phyloP scores from a whole-genome alignment of 2,329 filamentous ascomycete species.

The Curvularia eragrostidis region DNA sequence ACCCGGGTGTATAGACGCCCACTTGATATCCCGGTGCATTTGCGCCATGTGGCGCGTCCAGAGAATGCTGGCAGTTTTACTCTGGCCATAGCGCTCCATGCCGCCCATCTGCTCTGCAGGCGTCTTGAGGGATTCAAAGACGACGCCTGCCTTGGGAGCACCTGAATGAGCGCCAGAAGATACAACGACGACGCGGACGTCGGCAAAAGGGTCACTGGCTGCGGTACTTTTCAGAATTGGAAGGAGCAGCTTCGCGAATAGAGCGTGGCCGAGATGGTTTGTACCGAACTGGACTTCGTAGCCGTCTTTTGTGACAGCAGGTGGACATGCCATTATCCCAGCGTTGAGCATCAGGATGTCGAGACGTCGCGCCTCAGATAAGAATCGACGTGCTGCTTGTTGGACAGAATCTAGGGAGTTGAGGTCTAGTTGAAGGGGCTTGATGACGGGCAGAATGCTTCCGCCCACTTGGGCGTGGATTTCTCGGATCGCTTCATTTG shows the following conservation, averaged over 20 bases:
- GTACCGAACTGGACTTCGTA: conserved; percentile 51
- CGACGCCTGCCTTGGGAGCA: background rate
- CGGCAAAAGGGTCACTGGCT: conserved; percentile 46
- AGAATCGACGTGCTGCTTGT: conserved; percentile 11
- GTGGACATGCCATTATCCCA: conserved; percentile 44
- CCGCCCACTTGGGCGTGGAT: background rate
- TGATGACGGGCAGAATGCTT: background rate
- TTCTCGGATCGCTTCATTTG: background rate
- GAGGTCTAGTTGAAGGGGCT: conserved; percentile 28
- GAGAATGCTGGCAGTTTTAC: background rate
- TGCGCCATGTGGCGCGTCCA: background rate
- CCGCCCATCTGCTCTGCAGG: background rate
- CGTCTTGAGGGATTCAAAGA: background rate
- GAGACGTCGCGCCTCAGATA: conserved; percentile 13
- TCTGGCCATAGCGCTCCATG: background rate
- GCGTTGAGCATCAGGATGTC: conserved; percentile 38
- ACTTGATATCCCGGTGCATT: background rate
- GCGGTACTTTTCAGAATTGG: conserved; percentile 49
- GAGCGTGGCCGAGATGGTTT: conserved; percentile 58
- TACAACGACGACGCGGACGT: conserved; percentile 58
- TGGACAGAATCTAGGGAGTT: conserved; percentile 20
- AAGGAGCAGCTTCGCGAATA: conserved; percentile 59
- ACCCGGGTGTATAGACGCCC: background rate
- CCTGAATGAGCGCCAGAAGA: conserved; percentile 49
- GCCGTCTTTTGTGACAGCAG: conserved; percentile 36